Percentiles rank a stretch among this genome's conserved stretches.
Conservation (phyloP, 768 basidiomycete genomes). For the Russula foetens region DNA sequence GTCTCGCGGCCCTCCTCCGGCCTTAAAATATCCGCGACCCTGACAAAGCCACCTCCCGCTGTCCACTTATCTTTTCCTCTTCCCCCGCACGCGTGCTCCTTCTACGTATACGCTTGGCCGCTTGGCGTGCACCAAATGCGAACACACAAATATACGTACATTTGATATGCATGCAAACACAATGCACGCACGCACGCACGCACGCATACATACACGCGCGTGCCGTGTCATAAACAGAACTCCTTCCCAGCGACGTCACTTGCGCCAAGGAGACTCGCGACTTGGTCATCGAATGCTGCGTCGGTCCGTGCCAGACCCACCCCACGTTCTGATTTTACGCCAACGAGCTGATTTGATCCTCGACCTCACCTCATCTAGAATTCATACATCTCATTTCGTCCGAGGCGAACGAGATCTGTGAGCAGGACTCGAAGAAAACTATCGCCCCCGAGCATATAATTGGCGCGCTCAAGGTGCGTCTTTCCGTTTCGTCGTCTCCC, state of each 20-base stretch:
- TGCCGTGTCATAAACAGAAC: slow-evolving; percentile 45
- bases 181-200: not conserved
- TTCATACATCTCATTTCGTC: slow-evolving; percentile 97
- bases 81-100: not conserved
- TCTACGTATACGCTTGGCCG: too few species aligned
- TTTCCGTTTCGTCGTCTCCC: slow-evolving; percentile 23
- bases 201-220: too few species aligned
- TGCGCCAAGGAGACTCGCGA: slow-evolving; percentile 97
- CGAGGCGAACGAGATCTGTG: slow-evolving; percentile 96
- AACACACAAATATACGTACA: too few species aligned
- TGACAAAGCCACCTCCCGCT: slow-evolving; percentile 1
- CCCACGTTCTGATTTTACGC: slow-evolving; percentile 1
- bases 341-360: not conserved
- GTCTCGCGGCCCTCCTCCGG: not conserved
- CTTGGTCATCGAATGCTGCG: slow-evolving; percentile 96
- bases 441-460: slow-evolving; percentile 98
- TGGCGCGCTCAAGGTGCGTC: slow-evolving; percentile 68
- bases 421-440: slow-evolving; percentile 97
- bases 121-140: too few species aligned
- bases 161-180: too few species aligned
- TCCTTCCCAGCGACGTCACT: slow-evolving; percentile 78
- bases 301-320: slow-evolving; percentile 59
- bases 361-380: slow-evolving; percentile 47
- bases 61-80: not conserved
- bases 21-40: slow-evolving; percentile 3